Evolutionary conservation across 1,284 basidiomycete species (phyloP).

Genomic region (Tremellales sp.): DNA sequence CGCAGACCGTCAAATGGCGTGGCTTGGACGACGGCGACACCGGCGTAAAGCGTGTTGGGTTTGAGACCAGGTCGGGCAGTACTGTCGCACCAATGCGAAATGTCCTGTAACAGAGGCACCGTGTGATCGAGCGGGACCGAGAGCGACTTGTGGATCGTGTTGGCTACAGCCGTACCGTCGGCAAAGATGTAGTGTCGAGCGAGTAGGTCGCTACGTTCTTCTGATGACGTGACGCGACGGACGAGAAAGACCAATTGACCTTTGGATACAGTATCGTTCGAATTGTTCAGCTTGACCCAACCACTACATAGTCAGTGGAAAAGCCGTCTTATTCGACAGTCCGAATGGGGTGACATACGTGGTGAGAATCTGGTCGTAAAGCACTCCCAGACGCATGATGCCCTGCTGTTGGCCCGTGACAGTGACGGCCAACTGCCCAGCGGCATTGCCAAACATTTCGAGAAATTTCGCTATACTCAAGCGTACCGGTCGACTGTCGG

Average conservation of each 20-base stretch:
- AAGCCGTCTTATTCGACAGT: not conserved
- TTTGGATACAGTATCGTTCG: conserved; percentile 47
- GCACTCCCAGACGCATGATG: conserved; percentile 45
- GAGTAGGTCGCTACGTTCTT: conserved; percentile 45
- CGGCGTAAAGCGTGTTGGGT: conserved; percentile 47
- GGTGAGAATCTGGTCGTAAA: conserved; percentile 51
- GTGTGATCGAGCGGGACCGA: conserved; percentile 47
- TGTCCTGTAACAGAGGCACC: conserved; percentile 46
- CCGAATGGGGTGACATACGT: conserved; percentile 32
- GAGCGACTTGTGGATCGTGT: conserved; percentile 45
- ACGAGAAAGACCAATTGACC: conserved; percentile 51
- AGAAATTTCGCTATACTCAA: conserved; percentile 42
- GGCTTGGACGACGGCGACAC: conserved; percentile 49
- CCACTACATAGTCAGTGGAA: conserved; percentile 28
- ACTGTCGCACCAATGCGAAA: conserved; percentile 42
- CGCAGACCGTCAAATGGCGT: conserved; percentile 50
- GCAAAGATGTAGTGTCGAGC: conserved; percentile 50
- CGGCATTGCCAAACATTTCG: conserved; percentile 41
- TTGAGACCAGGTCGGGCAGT: conserved; percentile 37
- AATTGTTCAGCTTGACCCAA: conserved; percentile 39
- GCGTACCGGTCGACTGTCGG: conserved; percentile 10
- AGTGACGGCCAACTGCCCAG: conserved; percentile 34
- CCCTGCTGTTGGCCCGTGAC: conserved; percentile 41
- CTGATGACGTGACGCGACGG: conserved; percentile 40
- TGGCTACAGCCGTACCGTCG: conserved; percentile 44